phyloP scores from a whole-genome alignment of 257 asterid genomes.

The Solanum bulbocastanum region DNA sequence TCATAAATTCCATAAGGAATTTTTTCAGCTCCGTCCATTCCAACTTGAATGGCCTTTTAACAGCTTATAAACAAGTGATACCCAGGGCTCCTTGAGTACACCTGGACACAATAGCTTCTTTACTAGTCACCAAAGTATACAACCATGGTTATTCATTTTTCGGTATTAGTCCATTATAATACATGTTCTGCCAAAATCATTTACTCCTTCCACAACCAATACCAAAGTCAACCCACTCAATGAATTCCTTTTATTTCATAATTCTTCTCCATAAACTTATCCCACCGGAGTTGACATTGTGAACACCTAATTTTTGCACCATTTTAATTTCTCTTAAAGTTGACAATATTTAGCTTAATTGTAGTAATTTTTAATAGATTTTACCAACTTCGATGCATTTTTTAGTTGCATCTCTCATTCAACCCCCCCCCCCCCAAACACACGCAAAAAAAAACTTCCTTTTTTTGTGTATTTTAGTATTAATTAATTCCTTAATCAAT shows the following conservation, averaged over 20 bases:
- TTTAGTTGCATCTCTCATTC: neutral
- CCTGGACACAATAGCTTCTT: neutral
- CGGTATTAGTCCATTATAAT: neutral
- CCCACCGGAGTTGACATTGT: neutral
- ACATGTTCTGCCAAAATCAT: neutral
- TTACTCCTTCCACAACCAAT: neutral
- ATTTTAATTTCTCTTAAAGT: neutral
- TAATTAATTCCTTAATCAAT: neutral
- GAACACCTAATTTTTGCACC: neutral
- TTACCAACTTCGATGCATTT: neutral
- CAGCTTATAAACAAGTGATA: neutral
- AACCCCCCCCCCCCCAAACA: too few relatives aligned
- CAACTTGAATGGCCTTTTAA: neutral
- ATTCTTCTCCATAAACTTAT: neutral
- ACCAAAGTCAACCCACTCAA: neutral
- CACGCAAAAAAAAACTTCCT: neutral
- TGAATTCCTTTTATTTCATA: neutral
- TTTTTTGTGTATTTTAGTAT: neutral
- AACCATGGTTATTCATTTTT: neutral
- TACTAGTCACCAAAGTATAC: neutral
- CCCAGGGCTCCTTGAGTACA: neutral
- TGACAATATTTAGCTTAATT: neutral
- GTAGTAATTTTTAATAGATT: neutral
- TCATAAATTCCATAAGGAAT: neutral
- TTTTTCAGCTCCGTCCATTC: neutral